Conservation (phyloP, 2,329 filamentous ascomycete genomes). For the Verticillium zaregamsianum region DNA sequence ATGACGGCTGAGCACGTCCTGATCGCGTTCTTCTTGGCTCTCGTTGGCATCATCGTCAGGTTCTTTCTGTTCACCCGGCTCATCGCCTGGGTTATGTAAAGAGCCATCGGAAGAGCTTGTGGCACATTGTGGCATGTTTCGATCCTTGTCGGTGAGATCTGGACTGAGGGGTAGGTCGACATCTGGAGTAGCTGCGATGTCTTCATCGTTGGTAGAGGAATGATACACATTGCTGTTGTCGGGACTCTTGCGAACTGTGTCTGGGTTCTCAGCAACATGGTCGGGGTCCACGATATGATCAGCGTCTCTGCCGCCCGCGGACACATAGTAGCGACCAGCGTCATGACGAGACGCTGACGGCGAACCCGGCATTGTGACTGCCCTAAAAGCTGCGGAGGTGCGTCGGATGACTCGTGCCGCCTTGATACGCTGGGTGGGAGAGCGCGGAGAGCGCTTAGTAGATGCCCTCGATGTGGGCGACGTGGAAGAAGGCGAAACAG, state of each 20-base stretch:
- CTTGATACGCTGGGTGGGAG: neutral
- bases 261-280: neutral
- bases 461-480: neutral
- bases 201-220: neutral
- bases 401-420: neutral
- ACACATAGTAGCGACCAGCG: neutral
- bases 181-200: neutral
- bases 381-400: neutral
- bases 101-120: neutral
- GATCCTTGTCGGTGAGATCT: neutral
- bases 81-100: neutral
- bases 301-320: neutral
- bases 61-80: neutral
- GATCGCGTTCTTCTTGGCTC: neutral
- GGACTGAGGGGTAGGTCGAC: neutral
- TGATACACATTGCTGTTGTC: neutral
- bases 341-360: neutral
- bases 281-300: neutral
- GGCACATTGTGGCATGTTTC: neutral
- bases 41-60: neutral
- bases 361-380: neutral
- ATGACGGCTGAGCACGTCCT: neutral
- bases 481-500: neutral
- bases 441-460: neutral
- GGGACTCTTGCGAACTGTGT: neutral